Base-by-base conservation (phyloP, 768 basidiomycete species). In the Guyanaporus albipodus region DNA sequence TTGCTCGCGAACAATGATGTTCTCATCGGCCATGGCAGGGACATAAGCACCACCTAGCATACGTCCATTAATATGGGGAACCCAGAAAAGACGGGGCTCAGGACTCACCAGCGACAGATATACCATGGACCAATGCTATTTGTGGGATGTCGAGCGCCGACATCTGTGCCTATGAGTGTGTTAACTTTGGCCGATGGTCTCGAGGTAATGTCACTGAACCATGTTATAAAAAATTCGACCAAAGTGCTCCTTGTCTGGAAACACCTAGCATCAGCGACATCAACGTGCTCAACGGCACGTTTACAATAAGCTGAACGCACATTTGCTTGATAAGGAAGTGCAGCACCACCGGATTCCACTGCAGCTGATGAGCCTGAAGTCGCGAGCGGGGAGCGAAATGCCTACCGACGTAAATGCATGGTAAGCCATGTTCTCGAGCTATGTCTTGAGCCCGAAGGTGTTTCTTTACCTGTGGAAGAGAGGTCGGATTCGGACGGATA, bases 141-240 rank as follows among this genome's bases (percentile, higher is more conserved):
- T 97, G 93, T 0, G 92, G 91, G 21, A 94, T 91, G 0, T 87
- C 83, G 0, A 91, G 71, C 1, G 91, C 90, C 38, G 91, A 94
- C 88, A 95, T 87, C 73, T 91, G 91, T 6, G 89, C 88, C 87
- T 90, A 57, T 35, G 38, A 42, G 31, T n/a, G 38, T 28, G 55
- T 57, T 49, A 57, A 32, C n/a, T 26, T 42, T 29, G 47, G 9
- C 7, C 14, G 7, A 34, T 26, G 41, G 43, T n/a, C 22, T 42
- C 14, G 18, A 24, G 39, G 33, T n/a, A 31, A 55, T 38, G 19
- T 36, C 17, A 38, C 42, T 33, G 27, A 46, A 86, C 92, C 91
- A 95, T 95, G 59, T 97, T 96, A 66, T 93, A 96, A 70, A 97
- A 97, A 60, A 96, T 95, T 6, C 93, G 79, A 4, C 93, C 93